A percentile compares a stretch with the other conserved stretches of the same genome.
phyloP scores from a whole-genome alignment of 495 filamentous ascomycete species.

The Aspergillus sclerotioniger region DNA sequence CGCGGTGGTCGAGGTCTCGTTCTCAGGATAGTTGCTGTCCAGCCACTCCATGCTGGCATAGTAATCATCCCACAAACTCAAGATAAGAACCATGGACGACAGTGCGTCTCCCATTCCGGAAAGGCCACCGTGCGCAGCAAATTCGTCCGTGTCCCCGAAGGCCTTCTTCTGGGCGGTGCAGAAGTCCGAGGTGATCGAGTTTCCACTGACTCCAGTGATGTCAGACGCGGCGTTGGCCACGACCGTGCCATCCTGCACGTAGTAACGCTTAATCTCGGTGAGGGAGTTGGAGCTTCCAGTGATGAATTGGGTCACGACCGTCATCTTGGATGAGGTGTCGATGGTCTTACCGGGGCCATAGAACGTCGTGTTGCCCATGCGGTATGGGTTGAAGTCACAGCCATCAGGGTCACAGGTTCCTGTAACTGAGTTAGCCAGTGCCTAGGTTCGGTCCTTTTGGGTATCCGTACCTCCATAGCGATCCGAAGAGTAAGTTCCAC shows the following conservation, averaged over 20 bases:
- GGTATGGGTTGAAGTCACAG: constrained; percentile 76
- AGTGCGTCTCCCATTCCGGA: constrained; percentile 56
- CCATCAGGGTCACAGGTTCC: constrained; percentile 68
- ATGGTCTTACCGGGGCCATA: constrained; percentile 58
- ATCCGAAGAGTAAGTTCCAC: constrained; percentile 36
- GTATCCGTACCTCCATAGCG: constrained; percentile 33
- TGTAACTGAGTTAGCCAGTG: neutral
- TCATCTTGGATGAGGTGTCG: constrained; percentile 60
- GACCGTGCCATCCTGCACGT: constrained; percentile 63
- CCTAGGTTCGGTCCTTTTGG: neutral
- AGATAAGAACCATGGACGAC: constrained; percentile 66
- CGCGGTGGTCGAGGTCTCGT: constrained; percentile 51
- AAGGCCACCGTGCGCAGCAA: constrained; percentile 57
- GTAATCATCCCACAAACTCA: constrained; percentile 80
- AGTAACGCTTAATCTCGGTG: constrained; percentile 64
- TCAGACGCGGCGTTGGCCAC: constrained; percentile 57
- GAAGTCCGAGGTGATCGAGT: constrained; percentile 58
- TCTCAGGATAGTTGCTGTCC: constrained; percentile 69
- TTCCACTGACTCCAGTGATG: constrained; percentile 47
- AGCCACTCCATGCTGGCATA: constrained; percentile 80
- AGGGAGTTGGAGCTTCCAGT: constrained; percentile 51
- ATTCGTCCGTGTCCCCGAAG: constrained; percentile 58
- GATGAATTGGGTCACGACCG: constrained; percentile 68
- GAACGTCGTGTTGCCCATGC: constrained; percentile 59
- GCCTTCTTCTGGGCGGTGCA: constrained; percentile 55